Percentiles rank a stretch among this genome's conserved stretches.
These are phyloP conservation scores for Mortierella sp. DNA, from an alignment of 371 early-diverging fungal species.

Conservation along the genomic window DNA sequence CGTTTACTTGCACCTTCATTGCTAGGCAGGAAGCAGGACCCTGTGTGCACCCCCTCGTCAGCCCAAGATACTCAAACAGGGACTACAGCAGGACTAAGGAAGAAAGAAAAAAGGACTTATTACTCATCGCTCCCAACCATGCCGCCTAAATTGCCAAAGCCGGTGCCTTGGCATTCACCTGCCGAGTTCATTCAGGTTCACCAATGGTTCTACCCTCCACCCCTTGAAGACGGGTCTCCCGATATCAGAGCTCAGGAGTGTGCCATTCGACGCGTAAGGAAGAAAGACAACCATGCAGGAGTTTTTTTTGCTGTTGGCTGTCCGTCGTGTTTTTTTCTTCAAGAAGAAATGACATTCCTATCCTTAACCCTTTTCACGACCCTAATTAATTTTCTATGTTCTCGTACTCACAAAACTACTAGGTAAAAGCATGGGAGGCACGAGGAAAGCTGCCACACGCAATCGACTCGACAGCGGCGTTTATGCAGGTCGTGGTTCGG, in stretches of 20 bases:
- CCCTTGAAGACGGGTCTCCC: conserved; percentile 34
- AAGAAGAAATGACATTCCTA: too few species aligned
- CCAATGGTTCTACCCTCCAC: conserved; percentile 48
- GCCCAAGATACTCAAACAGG: not conserved
- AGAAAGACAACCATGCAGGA: too few species aligned
- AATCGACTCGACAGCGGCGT: conserved; percentile 68
- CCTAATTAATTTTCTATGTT: too few species aligned
- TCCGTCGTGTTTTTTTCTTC: too few species aligned
- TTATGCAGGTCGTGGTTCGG: conserved; percentile 67
- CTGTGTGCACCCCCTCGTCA: not conserved
- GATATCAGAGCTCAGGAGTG: conserved; percentile 54
- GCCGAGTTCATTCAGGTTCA: conserved; percentile 53
- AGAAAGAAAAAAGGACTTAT: too few species aligned
- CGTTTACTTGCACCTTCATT: too few species aligned
- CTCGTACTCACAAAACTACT: too few species aligned
- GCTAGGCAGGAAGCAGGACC: not conserved
- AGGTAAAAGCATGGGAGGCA: conserved; percentile 76
- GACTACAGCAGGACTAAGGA: not conserved
- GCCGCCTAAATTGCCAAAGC: conserved; percentile 55
- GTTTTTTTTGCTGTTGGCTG: too few species aligned
- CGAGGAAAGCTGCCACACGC: conserved; percentile 73
- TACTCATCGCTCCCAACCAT: too few species aligned
- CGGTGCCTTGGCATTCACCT: conserved; percentile 57
- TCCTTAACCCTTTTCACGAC: too few species aligned
- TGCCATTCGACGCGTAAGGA: conserved; percentile 54